Conservation (phyloP, 768 basidiomycete species). For the Rhodocollybia butyracea region DNA sequence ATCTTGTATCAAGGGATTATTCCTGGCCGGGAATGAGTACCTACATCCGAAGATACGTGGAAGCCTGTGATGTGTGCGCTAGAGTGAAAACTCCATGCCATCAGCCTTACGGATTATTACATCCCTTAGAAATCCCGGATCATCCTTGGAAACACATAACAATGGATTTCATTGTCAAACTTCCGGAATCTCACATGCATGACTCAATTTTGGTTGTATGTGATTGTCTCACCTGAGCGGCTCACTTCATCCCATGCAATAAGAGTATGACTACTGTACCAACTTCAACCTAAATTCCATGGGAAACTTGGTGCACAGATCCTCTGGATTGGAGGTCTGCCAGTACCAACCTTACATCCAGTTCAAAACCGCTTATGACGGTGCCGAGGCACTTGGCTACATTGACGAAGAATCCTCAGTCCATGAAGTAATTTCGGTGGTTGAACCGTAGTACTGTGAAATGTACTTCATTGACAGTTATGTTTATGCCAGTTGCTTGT, state of each 20-base stretch:
- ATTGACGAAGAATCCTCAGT: too few relatives aligned
- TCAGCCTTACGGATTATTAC: slow-evolving; percentile 32
- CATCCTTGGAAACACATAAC: slow-evolving; percentile 35
- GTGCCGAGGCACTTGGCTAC: too few relatives aligned
- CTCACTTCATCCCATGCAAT: slow-evolving; percentile 37
- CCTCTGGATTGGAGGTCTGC: too few relatives aligned
- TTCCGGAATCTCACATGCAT: slow-evolving; percentile 34
- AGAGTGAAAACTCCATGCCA: slow-evolving; percentile 29
- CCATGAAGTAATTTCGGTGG: too few relatives aligned
- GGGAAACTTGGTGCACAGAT: too few relatives aligned
- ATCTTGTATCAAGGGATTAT: slow-evolving; percentile 30
- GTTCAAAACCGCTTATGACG: too few relatives aligned
- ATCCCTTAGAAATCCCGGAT: slow-evolving; percentile 31
- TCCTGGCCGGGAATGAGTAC: slow-evolving; percentile 33
- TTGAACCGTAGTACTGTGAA: too few relatives aligned
- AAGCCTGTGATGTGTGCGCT: slow-evolving; percentile 31
- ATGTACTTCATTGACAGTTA: too few relatives aligned
- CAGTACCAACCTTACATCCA: too few relatives aligned
- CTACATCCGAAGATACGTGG: slow-evolving; percentile 21
- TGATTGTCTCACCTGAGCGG: slow-evolving; percentile 36
- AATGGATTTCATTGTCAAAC: slow-evolving; percentile 41
- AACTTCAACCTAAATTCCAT: too few relatives aligned
- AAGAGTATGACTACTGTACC: slow-evolving; percentile 23
- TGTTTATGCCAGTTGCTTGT: too few relatives aligned
- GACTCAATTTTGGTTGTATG: slow-evolving; percentile 35